Evolutionary conservation across 352 stramenopile species (phyloP).

Genomic region (Pythium phragmiticola): DNA sequence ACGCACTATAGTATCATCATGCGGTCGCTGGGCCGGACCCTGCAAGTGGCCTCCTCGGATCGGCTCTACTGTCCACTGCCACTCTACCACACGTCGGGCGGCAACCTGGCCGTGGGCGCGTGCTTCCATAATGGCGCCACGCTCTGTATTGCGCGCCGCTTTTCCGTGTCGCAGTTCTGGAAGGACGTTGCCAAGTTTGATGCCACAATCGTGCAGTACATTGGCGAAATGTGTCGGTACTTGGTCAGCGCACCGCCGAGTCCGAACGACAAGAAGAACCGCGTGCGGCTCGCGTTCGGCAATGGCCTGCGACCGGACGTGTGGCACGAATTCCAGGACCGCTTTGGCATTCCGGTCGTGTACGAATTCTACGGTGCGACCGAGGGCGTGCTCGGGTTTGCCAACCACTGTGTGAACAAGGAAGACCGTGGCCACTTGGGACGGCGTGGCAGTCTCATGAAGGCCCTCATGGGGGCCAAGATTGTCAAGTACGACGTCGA

Average conservation of each 20-base stretch:
- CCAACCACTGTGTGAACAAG: slow-evolving; percentile 69
- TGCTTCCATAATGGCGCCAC: slow-evolving; percentile 76
- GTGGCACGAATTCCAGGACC: slow-evolving; percentile 84
- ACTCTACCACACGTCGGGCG: slow-evolving; percentile 68
- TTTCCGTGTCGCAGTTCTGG: slow-evolving; percentile 79
- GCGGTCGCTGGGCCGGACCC: slow-evolving; percentile 50
- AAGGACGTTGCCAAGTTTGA: slow-evolving; percentile 65
- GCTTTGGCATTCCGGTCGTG: slow-evolving; percentile 83
- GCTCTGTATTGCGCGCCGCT: slow-evolving; percentile 69
- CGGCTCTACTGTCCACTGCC: slow-evolving; percentile 80
- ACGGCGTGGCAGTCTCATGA: slow-evolving; percentile 46
- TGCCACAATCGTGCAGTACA: slow-evolving; percentile 89
- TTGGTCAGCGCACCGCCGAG: slow-evolving; percentile 57
- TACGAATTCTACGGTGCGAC: slow-evolving; percentile 93
- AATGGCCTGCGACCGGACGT: slow-evolving; percentile 90
- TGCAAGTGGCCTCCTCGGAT: slow-evolving; percentile 53
- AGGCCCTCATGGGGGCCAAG: slow-evolving; percentile 62
- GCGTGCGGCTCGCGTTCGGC: slow-evolving; percentile 82
- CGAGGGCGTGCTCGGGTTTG: slow-evolving; percentile 80
- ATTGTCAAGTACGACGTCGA: slow-evolving; percentile 81
- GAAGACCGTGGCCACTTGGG: slow-evolving; percentile 68
- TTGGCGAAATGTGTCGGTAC: slow-evolving; percentile 90
- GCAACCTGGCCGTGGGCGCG: slow-evolving; percentile 76
- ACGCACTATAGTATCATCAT: slow-evolving; percentile 63
- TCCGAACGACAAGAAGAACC: slow-evolving; percentile 61